Evolutionary conservation across 2,329 filamentous ascomycete species (phyloP), one percentile per base, ranked within the genome.

Genomic region (Phoma sp.): DNA sequence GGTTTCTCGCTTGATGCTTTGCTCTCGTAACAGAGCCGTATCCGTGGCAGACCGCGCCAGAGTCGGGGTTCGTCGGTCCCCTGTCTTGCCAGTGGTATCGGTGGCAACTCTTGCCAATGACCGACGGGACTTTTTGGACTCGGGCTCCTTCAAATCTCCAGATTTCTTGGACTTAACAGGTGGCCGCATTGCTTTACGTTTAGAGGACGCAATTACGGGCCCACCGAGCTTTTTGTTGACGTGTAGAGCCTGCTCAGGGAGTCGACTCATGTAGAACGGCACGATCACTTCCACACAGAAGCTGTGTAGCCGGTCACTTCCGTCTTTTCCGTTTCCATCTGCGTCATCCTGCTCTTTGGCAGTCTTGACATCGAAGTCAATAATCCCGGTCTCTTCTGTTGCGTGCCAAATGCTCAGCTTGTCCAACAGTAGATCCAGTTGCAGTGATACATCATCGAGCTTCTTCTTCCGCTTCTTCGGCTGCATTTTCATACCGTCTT

Each of bases 401-500:
- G 89, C 91, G 68, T 93, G 89, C 90, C 90, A 93, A 55, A 95
- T 95, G 65, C 88, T 91, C 23, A 95, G 78, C 41, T 89, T 86
- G 71, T 95, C 90, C 7, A 90, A 84, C 46, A 92, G 83, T 0
- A 91, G 79, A 66, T 93, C 90, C 4, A 92, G 78, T 18, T 90
- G 79, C 7, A 86, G 76, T 1, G 82, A 81, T 6, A 90, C 76
- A 62, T 91, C 86, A 60, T 88, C 83, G 51, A 84, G 84, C 63
- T 88, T 89, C 71, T 84, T 87, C 58, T 76, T 77, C 7, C 68
- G 68, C 62, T 61, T 80, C 69, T 66, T 82, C 32, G 62, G 56
- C 29, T 61, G 62, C 5, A 41, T 24, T 39, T 59, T 60, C 2
- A 52, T 43, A 42, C 60, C 58, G 23, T 40, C 49, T 37, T 63